Base-by-base conservation (phyloP, 2,329 filamentous ascomycete species). In the Pseudogymnoascus sp. region DNA sequence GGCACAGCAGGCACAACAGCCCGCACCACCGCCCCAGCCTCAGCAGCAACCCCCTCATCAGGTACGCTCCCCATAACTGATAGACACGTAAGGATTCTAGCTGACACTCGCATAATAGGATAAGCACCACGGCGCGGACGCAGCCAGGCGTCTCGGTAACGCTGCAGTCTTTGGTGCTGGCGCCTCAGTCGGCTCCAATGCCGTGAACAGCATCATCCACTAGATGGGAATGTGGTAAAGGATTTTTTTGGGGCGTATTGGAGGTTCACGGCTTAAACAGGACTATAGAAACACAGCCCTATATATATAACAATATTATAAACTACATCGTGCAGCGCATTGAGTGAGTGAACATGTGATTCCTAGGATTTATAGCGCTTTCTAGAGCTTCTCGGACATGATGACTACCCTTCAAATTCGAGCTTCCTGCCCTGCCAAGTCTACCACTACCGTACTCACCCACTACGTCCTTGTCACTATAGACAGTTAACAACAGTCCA, bases 151-250 rank as follows among this genome's bases (percentile, higher is more conserved):
- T 10, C 44, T 50, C 24, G 44, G 44, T 15, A 50, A 50, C 5
- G 44, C 44, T 8, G n/a, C 44, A 31, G 24, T 50, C 44, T 50
- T 50, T 31, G 44, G 44, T 15, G 44, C 44, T 15, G 44, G 44
- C 13, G 44, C 44, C 26, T 31, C 44, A 50, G 44, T 50, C 24
- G 44, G 44, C 24, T 50, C 44, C 4, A 50, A 50, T 50, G n/a
- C n/a, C 31, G 13, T 50, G 13, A 50, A 50, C 26, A n/a, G 44
- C 26, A 50, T 50, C 9, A 50, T 54, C 21, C 44, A 33, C 44
- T 54, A 33, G 11, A 61, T 50, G 61, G 13, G 47, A 50, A n/a
- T 69, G 75, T 60, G 81, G 78, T 71, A 74, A 74, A 24, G 73
- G 83, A 21, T 17, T 9, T 10, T 31, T 8, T 17, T 17, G n/a